Percentiles rank a stretch among this genome's conserved stretches.
These are phyloP conservation scores for Aspergillus homomorphus DNA, from an alignment of 495 filamentous ascomycete genomes.

Conservation along the genomic window DNA sequence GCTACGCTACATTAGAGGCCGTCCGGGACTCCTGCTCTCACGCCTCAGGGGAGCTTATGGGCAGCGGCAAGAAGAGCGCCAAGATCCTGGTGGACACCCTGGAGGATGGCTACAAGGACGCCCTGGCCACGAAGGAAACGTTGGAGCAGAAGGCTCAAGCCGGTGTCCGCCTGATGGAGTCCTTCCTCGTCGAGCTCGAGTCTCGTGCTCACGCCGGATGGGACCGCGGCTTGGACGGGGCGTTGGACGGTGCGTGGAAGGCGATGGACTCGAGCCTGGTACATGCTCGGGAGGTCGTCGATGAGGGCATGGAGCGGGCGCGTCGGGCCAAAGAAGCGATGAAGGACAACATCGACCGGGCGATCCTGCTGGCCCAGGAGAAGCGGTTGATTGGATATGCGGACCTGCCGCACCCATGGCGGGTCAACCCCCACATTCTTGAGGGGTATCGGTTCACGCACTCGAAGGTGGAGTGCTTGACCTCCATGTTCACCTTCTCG, in stretches of 20 bases:
- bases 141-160: constrained; percentile 87
- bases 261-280: constrained; percentile 72
- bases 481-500: constrained; percentile 75
- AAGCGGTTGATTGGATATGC: constrained; percentile 82
- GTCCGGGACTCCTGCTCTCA: constrained; percentile 84
- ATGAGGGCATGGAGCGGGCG: constrained; percentile 79
- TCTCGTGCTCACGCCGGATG: constrained; percentile 71
- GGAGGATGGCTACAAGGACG: constrained; percentile 86
- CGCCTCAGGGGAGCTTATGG: constrained; percentile 88
- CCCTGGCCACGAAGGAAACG: constrained; percentile 78
- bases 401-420: constrained; percentile 88
- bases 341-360: constrained; percentile 75
- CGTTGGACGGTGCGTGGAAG: constrained; percentile 66
- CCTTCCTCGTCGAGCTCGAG: constrained; percentile 80
- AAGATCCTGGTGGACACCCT: constrained; percentile 90
- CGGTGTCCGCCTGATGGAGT: constrained; percentile 82
- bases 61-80: constrained; percentile 77
- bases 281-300: constrained; percentile 72
- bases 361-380: constrained; percentile 74
- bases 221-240: constrained; percentile 54
- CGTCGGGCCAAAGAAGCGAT: constrained; percentile 71
- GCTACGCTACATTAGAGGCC: constrained; percentile 80
- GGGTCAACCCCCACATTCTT: constrained; percentile 89
- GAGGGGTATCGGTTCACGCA: constrained; percentile 90
- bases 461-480: constrained; percentile 79